A percentile compares a stretch with the other conserved stretches of the same genome.
phyloP scores from a whole-genome alignment of 148 eudicot species.

The Fagopyrum esculentum region DNA sequence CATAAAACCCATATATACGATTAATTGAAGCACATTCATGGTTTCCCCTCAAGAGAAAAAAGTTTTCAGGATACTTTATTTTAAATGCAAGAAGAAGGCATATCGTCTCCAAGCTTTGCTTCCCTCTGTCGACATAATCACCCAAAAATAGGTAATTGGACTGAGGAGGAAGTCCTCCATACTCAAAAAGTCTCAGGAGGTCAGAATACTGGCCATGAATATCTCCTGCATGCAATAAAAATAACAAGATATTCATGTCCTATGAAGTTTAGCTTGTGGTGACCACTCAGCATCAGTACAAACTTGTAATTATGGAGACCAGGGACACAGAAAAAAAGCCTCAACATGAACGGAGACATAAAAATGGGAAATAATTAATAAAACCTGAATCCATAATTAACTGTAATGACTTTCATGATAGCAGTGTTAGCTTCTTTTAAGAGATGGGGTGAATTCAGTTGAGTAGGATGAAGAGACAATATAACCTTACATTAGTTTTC shows the following conservation, averaged over 20 bases:
- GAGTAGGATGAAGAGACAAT: not conserved
- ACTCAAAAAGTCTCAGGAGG: constrained; percentile 51
- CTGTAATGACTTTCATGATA: not conserved
- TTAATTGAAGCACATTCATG: constrained; percentile 61
- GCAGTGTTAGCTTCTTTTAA: not conserved
- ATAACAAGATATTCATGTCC: constrained; percentile 6
- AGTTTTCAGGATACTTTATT: constrained; percentile 44
- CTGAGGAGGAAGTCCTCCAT: constrained; percentile 55
- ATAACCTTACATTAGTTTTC: not conserved
- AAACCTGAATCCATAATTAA: not conserved
- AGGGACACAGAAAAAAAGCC: not conserved
- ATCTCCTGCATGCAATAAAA: constrained; percentile 32
- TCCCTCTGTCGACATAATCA: constrained; percentile 59
- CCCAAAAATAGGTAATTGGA: constrained; percentile 55
- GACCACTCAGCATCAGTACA: not conserved
- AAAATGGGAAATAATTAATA: not conserved
- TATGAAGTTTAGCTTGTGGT: not conserved
- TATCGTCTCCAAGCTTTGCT: constrained; percentile 51
- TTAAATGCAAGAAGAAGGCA: constrained; percentile 55
- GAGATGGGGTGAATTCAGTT: not conserved
- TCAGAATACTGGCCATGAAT: constrained; percentile 58
- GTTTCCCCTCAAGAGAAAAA: constrained; percentile 47
- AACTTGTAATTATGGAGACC: not conserved
- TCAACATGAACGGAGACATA: not conserved
- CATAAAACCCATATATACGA: constrained; percentile 56